Conservation (phyloP, 768 basidiomycete genomes). For the Dacryopinax primogenitus region DNA sequence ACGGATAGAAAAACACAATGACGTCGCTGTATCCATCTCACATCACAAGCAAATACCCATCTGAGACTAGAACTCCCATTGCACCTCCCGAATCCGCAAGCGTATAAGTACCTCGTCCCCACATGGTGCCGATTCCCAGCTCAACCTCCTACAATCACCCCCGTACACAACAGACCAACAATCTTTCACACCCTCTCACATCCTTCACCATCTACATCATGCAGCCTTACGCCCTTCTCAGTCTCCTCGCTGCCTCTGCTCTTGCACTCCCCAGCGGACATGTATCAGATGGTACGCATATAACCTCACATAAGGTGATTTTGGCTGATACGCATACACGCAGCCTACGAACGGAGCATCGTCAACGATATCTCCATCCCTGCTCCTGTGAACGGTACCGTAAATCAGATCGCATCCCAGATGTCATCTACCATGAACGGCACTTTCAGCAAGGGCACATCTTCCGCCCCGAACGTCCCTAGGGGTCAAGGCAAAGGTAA, state of each 20-base stretch:
- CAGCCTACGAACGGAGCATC: background rate
- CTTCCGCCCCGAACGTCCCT: no score
- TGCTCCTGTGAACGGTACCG: background rate
- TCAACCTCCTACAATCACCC: background rate
- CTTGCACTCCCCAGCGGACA: background rate
- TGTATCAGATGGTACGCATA: background rate
- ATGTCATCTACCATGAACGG: no score
- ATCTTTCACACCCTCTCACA: background rate
- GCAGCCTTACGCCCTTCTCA: background rate
- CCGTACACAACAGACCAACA: background rate
- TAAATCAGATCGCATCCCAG: background rate
- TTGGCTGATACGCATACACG: background rate
- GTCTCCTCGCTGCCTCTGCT: slow-evolving; percentile 1
- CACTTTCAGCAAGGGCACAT: no score
- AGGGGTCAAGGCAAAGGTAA: no score
- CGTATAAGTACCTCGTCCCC: no score
- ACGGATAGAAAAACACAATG: no score
- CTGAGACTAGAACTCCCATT: no score
- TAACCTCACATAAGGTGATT: background rate
- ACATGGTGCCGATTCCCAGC: background rate
- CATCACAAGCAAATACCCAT: no score
- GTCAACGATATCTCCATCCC: background rate
- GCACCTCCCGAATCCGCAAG: no score
- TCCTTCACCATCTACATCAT: background rate
- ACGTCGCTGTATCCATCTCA: no score